Base-by-base conservation (phyloP, 345 rosid species). In the Erodium maritimum region DNA sequence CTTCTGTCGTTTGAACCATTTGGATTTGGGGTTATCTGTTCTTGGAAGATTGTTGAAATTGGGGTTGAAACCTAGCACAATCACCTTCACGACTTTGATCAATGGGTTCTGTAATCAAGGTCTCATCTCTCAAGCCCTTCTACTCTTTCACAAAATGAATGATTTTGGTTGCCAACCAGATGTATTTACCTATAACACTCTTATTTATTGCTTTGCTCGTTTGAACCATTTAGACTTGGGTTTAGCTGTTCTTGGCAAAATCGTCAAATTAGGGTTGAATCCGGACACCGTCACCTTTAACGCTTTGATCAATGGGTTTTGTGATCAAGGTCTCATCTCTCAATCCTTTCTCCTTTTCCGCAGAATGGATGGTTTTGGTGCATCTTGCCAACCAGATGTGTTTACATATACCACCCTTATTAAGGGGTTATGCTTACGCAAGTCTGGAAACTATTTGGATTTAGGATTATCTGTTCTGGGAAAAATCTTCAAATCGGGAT, bases 101-200 rank as follows among this genome's bases (percentile, higher is more conserved):
- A 10, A 54, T 23, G 60, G 52, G 9, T 42, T 21, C 13, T 25
- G 55, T 50, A 29, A 5, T n/a, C 55, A 48, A 53, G 60, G 60
- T 46, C 17, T 22, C 29, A 24, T 55, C 17, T 19, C 45, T 0
- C 24, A 45, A 54, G 60, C 65, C 25, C 42, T 24, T 21, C 2
- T 12, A 0, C 19, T 66, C 5, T 50, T 55, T 17, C 34, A 59
- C 45, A 46, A 53, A 23, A 66, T 66, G 64, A 11, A 29, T 29
- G 4, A 11, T 29, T 29, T 29, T 3, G 4, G 33, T 25, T 23
- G 11, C 11, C 10, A 42, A 8, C 57, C 59, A 2, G 53, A 61
- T 19, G 69, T 11, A 12, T 60, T 56, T 24, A 57, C 68, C 6
- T 58, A 52, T 52, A 59, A 55, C 22, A 63, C 55, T n/a, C n/a